These are phyloP conservation scores for Barnettozyma californica DNA, from an alignment of 805 yeast species.

Conservation along the genomic window DNA sequence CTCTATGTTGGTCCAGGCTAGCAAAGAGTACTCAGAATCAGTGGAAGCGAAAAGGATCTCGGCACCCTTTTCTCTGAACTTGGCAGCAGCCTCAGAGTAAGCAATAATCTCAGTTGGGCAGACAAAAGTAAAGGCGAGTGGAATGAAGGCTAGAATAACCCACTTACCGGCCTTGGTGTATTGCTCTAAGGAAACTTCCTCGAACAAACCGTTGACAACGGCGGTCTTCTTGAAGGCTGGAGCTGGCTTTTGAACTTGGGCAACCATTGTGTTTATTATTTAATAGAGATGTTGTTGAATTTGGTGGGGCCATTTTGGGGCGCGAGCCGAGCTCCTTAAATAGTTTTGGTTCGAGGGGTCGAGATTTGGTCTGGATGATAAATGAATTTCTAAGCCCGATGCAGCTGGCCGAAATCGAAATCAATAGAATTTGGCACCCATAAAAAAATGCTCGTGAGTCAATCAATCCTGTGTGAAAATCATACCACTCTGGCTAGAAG, in stretches of 20 bases:
- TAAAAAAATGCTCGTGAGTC: no score
- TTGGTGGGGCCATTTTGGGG: no score
- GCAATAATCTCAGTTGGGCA: conserved; percentile 99
- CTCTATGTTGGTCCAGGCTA: conserved; percentile 97
- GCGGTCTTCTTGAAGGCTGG: conserved; percentile 96
- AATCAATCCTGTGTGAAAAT: background rate
- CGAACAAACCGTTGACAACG: conserved; percentile 93
- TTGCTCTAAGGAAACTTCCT: conserved; percentile 90
- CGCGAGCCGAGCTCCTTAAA: conserved; percentile 8
- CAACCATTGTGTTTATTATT: conserved; percentile 65
- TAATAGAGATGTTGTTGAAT: no score
- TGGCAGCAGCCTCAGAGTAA: conserved; percentile 90
- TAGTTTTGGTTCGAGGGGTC: conserved; percentile 7
- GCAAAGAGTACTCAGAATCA: conserved; percentile 94
- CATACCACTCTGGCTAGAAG: no score
- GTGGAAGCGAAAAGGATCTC: conserved; percentile 95
- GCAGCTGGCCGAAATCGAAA: background rate
- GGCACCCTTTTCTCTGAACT: conserved; percentile 81
- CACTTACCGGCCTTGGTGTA: conserved; percentile 84
- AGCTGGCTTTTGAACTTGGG: conserved; percentile 91
- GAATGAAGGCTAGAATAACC: conserved; percentile 95
- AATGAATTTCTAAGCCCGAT: conserved; percentile 4
- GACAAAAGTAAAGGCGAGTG: conserved; percentile 98
- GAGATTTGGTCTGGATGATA: conserved; percentile 18
- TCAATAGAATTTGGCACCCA: background rate